Evolutionary conservation across 2,329 filamentous ascomycete genomes (phyloP).

Genomic region (Pseudogymnoascus sp.): DNA sequence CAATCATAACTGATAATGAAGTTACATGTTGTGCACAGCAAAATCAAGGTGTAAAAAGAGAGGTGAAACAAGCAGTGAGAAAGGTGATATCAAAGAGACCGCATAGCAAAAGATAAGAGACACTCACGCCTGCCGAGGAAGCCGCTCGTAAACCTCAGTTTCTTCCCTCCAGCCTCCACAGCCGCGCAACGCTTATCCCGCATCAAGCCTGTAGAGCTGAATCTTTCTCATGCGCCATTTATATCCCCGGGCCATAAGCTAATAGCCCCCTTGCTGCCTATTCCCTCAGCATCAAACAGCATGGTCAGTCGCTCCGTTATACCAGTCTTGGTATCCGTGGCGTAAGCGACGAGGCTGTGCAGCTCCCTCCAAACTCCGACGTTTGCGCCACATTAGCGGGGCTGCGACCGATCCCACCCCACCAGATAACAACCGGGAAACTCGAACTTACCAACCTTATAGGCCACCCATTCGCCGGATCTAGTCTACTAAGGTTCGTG

Average conservation of each 20-base stretch:
- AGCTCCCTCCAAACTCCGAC: not conserved
- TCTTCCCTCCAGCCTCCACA: not conserved
- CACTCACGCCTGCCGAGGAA: no score
- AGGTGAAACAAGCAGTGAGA: no score
- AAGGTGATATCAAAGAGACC: no score
- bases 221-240: not conserved
- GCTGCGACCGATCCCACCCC: not conserved
- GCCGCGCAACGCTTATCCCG: not conserved
- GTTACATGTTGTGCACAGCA: no score
- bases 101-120: no score
- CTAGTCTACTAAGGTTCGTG: not conserved
- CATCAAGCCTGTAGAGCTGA: not conserved
- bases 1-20: no score
- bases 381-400: not conserved
- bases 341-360: not conserved
- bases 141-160: no score
- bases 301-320: not conserved
- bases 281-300: not conserved
- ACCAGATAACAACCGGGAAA: not conserved
- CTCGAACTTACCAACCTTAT: not conserved
- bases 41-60: no score
- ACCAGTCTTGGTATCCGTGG: not conserved
- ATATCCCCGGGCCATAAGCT: not conserved
- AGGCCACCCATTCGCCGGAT: not conserved
- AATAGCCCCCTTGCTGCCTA: not conserved